Evolutionary conservation across 306 rosid genomes (phyloP), one percentile per base, ranked within the genome.

Genomic region (Boehmeria nivea): DNA sequence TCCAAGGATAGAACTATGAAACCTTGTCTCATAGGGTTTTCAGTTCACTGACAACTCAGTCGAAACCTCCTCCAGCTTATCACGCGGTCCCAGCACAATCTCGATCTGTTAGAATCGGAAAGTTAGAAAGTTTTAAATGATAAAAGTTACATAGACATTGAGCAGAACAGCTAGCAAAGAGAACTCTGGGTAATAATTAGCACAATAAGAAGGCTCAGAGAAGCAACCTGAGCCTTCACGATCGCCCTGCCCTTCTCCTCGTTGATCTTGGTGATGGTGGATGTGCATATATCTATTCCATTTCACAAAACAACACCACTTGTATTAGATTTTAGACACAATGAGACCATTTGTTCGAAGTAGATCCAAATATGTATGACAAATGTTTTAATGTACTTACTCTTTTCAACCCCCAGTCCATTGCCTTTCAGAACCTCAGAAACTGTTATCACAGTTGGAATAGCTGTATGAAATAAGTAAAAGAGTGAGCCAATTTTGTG

Each of bases 201-300:
- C 36, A 10, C 8, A 31, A 4, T 31, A 6, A 31, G 36, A 22
- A 6, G 15, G 3, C n/a, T 33, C 44, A 25, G 8, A 18, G 13
- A 40, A 34, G 47, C 33, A 51, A 82, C 95, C 95, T 83, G 78
- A 38, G 95, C 72, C 75, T 86, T 86, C 44, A 62, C 71, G 61
- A 76, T 25, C 21, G 43, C 25, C 22, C 54, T 10, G 57, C 77
- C 83, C 43, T 38, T 67, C 54, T 58, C 43, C 6, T 55, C 79
- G 13, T 51, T 2, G 1, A 10, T 61, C 56, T 54, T 72, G 27
- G 72, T 23, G 19, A 53, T 23, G 36, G 88, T 78, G 53, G 84
- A 78, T 67, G 66, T 65, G 50, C 19, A 67, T 20, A 69, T 46
- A 62, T 68, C 82, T 76, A 50, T 52, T 8, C 69, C 53, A 7